Percentiles rank a stretch among this genome's conserved stretches.
Conservation (phyloP, 1,284 basidiomycete species). For the Austropuccinia psidii region DNA sequence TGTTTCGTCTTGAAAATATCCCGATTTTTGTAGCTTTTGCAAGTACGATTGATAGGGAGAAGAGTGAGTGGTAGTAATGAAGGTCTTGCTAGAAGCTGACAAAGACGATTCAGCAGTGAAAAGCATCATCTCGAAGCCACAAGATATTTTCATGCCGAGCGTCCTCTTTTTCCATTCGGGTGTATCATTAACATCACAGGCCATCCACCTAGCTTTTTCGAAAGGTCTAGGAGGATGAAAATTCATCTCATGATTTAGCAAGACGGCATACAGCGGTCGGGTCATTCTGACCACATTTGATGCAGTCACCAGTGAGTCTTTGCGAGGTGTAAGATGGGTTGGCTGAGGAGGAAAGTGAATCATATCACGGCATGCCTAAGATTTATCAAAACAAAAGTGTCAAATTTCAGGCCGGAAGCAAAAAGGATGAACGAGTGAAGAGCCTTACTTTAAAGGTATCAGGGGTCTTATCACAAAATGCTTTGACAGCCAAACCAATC, state of each 20-base stretch:
- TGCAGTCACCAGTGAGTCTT: background rate
- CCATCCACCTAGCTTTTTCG: slow-evolving; percentile 21
- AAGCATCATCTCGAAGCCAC: slow-evolving; percentile 89
- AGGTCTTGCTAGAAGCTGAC: slow-evolving; percentile 38
- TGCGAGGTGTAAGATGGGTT: background rate
- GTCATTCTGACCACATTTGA: slow-evolving; percentile 10
- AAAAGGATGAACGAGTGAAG: background rate
- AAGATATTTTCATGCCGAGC: slow-evolving; percentile 44
- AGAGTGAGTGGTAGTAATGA: slow-evolving; percentile 36
- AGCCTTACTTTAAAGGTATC: slow-evolving; percentile 68
- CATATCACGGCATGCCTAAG: slow-evolving; percentile 25
- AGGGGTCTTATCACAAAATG: slow-evolving; percentile 86
- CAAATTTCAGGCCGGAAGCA: background rate
- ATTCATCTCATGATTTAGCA: slow-evolving; percentile 17
- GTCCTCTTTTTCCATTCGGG: slow-evolving; percentile 27
- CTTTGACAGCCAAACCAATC: slow-evolving; percentile 73
- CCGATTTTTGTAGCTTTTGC: slow-evolving; percentile 49
- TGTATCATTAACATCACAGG: background rate
- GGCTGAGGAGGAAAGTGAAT: slow-evolving; percentile 11
- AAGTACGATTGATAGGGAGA: slow-evolving; percentile 49
- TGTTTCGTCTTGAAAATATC: slow-evolving; percentile 68
- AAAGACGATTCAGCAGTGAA: slow-evolving; percentile 52
- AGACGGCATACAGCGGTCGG: slow-evolving; percentile 26
- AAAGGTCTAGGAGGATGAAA: slow-evolving; percentile 36
- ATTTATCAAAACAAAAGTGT: background rate